These are phyloP conservation scores for Aspergillus wentii DNA, from an alignment of 495 filamentous ascomycete species.

Conservation along the genomic window DNA sequence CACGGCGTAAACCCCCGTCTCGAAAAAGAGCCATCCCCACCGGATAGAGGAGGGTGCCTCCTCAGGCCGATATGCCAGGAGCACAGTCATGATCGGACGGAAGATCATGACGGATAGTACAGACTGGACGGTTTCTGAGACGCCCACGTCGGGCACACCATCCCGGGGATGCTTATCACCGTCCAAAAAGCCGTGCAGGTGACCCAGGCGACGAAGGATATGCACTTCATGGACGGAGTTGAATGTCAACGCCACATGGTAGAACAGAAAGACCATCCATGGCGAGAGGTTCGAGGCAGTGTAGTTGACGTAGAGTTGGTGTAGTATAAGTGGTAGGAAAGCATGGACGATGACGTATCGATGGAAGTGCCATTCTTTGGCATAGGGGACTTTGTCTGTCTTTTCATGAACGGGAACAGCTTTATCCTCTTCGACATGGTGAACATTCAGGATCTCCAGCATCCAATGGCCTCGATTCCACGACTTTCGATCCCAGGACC, in stretches of 20 bases:
- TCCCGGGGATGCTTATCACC: slow-evolving; percentile 34
- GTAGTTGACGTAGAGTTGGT: slow-evolving; percentile 18
- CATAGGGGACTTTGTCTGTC: slow-evolving; percentile 24
- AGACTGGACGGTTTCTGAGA: slow-evolving; percentile 24
- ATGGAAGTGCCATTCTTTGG: slow-evolving; percentile 15
- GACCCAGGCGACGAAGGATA: slow-evolving; percentile 17
- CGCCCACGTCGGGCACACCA: slow-evolving; percentile 30
- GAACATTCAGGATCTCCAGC: slow-evolving; percentile 15
- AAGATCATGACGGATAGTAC: slow-evolving; percentile 24
- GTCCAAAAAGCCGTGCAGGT: slow-evolving; percentile 29
- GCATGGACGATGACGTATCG: slow-evolving; percentile 18
- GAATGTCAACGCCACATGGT: slow-evolving; percentile 9
- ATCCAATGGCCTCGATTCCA: slow-evolving; percentile 19
- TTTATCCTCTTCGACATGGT: slow-evolving; percentile 16
- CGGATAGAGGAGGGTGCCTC: slow-evolving; percentile 14
- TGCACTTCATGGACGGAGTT: slow-evolving; percentile 17
- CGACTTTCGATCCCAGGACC: slow-evolving; percentile 13
- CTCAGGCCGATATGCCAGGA: slow-evolving; percentile 23
- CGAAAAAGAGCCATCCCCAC: slow-evolving; percentile 31
- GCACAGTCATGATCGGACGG: slow-evolving; percentile 29
- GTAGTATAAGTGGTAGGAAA: slow-evolving; percentile 16
- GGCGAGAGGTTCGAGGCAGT: slow-evolving; percentile 8
- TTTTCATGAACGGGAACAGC: slow-evolving; percentile 21
- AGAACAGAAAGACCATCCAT: slow-evolving; percentile 17
- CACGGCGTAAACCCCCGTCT: slow-evolving; percentile 36